phyloP scores from a whole-genome alignment of 805 yeast genomes.

The Starmerella floris region DNA sequence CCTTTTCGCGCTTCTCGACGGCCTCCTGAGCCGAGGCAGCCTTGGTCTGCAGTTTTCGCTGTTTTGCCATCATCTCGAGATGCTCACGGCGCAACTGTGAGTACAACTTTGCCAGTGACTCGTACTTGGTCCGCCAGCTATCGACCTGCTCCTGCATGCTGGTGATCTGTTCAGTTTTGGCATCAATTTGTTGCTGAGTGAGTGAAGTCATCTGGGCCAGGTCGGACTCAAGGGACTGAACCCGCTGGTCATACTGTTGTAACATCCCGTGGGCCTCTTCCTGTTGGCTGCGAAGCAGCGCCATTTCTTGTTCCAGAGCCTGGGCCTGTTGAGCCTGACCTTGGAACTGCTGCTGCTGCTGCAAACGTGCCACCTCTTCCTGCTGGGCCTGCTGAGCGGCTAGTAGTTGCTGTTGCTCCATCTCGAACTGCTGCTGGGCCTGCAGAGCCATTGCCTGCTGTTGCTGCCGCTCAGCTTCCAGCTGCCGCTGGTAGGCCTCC shows the following conservation, averaged over 20 bases:
- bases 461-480: conserved; percentile 48
- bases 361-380: conserved; percentile 43
- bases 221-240: conserved; percentile 67
- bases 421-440: conserved; percentile 58
- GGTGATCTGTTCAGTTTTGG: conserved; percentile 61
- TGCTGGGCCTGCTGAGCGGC: conserved; percentile 59
- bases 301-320: conserved; percentile 67
- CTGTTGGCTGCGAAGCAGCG: conserved; percentile 63
- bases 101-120: conserved; percentile 74
- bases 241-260: conserved; percentile 77
- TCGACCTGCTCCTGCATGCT: conserved; percentile 59
- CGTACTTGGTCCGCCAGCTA: conserved; percentile 77
- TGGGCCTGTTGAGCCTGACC: conserved; percentile 66
- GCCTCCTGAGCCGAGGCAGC: conserved; percentile 87
- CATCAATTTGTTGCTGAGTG: conserved; percentile 56
- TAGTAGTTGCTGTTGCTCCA: conserved; percentile 58
- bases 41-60: conserved; percentile 70
- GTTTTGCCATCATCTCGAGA: conserved; percentile 58
- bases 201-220: conserved; percentile 45
- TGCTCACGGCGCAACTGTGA: conserved; percentile 89
- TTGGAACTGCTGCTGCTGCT: conserved; percentile 56
- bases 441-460: conserved; percentile 57
- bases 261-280: conserved; percentile 74
- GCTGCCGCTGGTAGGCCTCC: conserved; percentile 46
- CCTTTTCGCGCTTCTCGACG: conserved; percentile 62